A percentile compares a stretch with the other conserved stretches of the same genome.
Evolutionary conservation across 192 early-diverging fungal genomes (phyloP).

Genomic region (Allomyces macrogynus): DNA sequence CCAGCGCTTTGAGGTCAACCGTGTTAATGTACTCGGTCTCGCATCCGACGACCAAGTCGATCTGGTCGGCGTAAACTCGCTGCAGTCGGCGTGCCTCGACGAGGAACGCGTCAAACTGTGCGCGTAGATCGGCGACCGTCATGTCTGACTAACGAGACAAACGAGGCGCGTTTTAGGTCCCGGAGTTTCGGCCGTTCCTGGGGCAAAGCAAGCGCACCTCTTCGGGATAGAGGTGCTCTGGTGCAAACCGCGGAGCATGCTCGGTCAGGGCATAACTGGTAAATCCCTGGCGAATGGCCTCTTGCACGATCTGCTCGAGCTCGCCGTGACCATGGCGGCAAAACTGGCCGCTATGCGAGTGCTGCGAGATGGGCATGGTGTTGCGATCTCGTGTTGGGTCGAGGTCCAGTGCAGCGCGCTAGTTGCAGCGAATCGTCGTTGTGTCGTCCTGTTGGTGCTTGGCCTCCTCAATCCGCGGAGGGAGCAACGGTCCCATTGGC

Average conservation of each 20-base stretch:
- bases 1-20: constrained; percentile 20
- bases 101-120: constrained; percentile 45
- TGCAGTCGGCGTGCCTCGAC: constrained; percentile 51
- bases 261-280: constrained; percentile 64
- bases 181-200: not conserved
- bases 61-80: constrained; percentile 37
- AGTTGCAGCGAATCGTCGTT: not conserved
- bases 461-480: not conserved
- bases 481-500: too few relatives aligned
- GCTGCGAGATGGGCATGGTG: constrained; percentile 59
- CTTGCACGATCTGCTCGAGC: constrained; percentile 57
- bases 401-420: not conserved
- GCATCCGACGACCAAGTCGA: constrained; percentile 56
- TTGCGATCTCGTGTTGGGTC: not conserved
- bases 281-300: constrained; percentile 58
- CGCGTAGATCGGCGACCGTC: constrained; percentile 35
- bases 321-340: constrained; percentile 75
- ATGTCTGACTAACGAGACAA: constrained; percentile 28
- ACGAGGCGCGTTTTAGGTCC: not conserved
- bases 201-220: constrained; percentile 21
- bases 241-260: constrained; percentile 66
- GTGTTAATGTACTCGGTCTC: constrained; percentile 76
- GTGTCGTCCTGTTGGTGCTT: not conserved
- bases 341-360: constrained; percentile 90
- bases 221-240: constrained; percentile 79